These are phyloP conservation scores for Artemisia princeps DNA, from an alignment of 140 eudicot genomes.

Conservation along the genomic window DNA sequence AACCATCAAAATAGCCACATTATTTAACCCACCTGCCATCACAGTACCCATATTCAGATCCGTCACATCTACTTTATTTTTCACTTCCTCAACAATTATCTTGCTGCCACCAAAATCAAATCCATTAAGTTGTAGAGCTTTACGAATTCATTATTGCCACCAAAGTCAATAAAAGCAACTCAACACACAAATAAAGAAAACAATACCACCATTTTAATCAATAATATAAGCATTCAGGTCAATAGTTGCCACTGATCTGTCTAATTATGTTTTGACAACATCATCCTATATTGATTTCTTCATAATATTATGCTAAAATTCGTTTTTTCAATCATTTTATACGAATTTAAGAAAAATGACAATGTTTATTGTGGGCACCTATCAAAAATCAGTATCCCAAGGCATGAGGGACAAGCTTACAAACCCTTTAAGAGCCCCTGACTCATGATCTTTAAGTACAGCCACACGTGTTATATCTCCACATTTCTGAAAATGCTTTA, in stretches of 20 bases:
- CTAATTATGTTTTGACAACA: background rate
- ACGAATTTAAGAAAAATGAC: background rate
- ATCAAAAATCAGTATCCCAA: background rate
- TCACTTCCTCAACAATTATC: conserved; percentile 54
- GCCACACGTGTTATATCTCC: too few species aligned
- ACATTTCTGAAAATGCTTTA: too few species aligned
- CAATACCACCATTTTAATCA: background rate
- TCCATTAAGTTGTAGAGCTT: conserved; percentile 56
- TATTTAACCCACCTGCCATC: conserved; percentile 5
- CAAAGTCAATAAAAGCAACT: too few species aligned
- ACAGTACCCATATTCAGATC: conserved; percentile 11
- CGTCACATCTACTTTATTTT: conserved; percentile 35
- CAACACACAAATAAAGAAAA: too few species aligned
- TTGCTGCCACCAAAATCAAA: conserved; percentile 42
- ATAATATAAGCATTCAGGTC: too few species aligned
- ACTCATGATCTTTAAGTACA: conserved; percentile 5
- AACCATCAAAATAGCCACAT: background rate
- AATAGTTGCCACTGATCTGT: too few species aligned
- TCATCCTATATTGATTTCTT: background rate
- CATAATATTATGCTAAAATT: background rate
- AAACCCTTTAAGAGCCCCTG: conserved; percentile 69
- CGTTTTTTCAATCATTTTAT: background rate
- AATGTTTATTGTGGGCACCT: background rate
- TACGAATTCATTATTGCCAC: conserved; percentile 20
- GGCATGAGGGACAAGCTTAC: conserved; percentile 11